Conservation (phyloP, 495 filamentous ascomycete species). For the Penicillium cosmopolitanum region DNA sequence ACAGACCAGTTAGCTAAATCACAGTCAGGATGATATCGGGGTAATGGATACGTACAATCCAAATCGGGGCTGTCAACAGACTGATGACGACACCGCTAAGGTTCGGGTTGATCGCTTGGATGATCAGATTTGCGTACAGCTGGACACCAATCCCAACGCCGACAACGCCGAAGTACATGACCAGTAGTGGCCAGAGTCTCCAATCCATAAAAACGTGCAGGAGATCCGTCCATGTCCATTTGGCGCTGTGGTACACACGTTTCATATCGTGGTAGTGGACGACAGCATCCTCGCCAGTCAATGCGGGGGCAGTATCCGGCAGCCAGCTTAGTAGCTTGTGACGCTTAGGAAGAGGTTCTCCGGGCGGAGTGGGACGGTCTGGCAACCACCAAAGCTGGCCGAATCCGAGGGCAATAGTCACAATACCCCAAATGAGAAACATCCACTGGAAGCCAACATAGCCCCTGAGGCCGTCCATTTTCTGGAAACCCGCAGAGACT, state of each 20-base stretch:
- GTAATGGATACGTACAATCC: constrained; percentile 64
- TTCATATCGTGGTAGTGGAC: constrained; percentile 86
- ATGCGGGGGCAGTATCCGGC: constrained; percentile 65
- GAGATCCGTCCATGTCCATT: constrained; percentile 73
- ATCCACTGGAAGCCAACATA: constrained; percentile 92
- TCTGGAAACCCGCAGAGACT: constrained; percentile 87
- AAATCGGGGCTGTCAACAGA: constrained; percentile 85
- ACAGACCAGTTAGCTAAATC: constrained; percentile 11
- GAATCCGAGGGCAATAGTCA: constrained; percentile 71
- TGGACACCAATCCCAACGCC: constrained; percentile 90
- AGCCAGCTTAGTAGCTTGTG: constrained; percentile 59
- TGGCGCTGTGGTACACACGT: constrained; percentile 71
- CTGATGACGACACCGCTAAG: constrained; percentile 77
- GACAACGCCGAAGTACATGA: constrained; percentile 96
- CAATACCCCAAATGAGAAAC: constrained; percentile 86
- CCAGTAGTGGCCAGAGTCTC: constrained; percentile 79
- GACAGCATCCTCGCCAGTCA: constrained; percentile 76
- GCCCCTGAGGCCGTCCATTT: constrained; percentile 80
- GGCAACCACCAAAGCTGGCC: constrained; percentile 86
- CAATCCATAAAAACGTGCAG: constrained; percentile 74
- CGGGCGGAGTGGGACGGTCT: constrained; percentile 75
- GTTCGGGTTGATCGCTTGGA: constrained; percentile 71
- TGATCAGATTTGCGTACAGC: constrained; percentile 84
- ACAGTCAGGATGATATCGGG: background rate
- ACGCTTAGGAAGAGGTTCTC: constrained; percentile 42